These are phyloP conservation scores for Monilinia aucupariae DNA, from an alignment of 2,329 filamentous ascomycete species.

Conservation along the genomic window DNA sequence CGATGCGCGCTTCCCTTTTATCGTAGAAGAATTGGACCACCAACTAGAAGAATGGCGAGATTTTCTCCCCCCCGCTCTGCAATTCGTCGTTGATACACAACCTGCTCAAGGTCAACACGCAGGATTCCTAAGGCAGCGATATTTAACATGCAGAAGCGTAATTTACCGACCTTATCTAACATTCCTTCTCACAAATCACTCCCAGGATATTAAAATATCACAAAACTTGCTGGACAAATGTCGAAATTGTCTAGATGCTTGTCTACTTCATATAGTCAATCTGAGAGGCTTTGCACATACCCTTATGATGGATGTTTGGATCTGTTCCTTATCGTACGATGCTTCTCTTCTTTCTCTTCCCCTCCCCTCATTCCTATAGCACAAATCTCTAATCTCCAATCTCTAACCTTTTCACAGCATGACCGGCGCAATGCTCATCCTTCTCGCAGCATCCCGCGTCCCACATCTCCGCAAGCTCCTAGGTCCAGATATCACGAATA, in stretches of 20 bases:
- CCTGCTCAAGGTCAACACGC: constrained; percentile 39
- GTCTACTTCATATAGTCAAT: constrained; percentile 45
- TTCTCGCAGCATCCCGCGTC: constrained; percentile 42
- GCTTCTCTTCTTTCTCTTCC: not conserved
- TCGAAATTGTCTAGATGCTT: constrained; percentile 44
- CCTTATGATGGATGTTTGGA: constrained; percentile 49
- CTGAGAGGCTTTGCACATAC: constrained; percentile 46
- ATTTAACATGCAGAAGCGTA: constrained; percentile 47
- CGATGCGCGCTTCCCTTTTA: constrained; percentile 42
- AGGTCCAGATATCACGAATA: constrained; percentile 37
- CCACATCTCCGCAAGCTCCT: constrained; percentile 38
- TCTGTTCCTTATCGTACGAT: constrained; percentile 48
- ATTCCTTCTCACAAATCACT: constrained; percentile 37
- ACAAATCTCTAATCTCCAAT: not conserved
- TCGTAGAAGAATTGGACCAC: constrained; percentile 45
- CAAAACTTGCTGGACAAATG: constrained; percentile 39
- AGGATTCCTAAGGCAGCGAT: constrained; percentile 46
- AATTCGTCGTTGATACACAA: constrained; percentile 38
- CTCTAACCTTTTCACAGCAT: constrained; percentile 36
- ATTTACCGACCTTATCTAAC: constrained; percentile 49
- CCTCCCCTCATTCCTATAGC: no score
- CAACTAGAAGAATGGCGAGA: constrained; percentile 47
- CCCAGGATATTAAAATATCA: constrained; percentile 7
- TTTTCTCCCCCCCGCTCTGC: constrained; percentile 41
- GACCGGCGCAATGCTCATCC: constrained; percentile 46